Base-by-base conservation (phyloP, 1,284 basidiomycete genomes). In the Flammula alnicola region DNA sequence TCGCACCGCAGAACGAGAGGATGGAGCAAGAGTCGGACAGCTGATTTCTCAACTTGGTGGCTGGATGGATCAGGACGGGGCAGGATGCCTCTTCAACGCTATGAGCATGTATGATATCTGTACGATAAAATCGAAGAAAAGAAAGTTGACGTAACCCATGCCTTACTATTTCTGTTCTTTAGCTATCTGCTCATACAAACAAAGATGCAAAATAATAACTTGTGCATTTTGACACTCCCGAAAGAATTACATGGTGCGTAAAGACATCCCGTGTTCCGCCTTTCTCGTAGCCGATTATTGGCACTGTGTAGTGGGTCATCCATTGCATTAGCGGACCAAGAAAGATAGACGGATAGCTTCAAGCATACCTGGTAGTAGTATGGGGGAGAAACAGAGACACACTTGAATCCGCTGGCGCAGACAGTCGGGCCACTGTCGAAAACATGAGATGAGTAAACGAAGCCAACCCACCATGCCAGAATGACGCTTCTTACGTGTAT, bases 341-440 rank as follows among this genome's bases (percentile, higher is more conserved):
- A 22, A 4, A 6, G 14, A 11, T 7, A 35, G 4, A 14, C 14
- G 20, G 3, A 33, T 5, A 9, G 12, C n/a, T n/a, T 6, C 7
- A 22, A 6, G 50, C 68, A 44, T 56, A 76, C 79, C 70, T 81
- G 79, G 61, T 70, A 81, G 59, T 81, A 81, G 64, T 76, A 80
- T 20, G 78, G 78, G 9, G 78, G 67, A 3, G 77, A 77, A n/a
- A 81, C 71, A 22, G 75, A 69, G 37, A 64, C 64, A 62, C 79
- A 81, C 5, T 64, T 74, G 61, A 60, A 75, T 22, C 70, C 68
- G 42, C 63, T 64, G 0, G 65, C 71, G 56, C 80, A 81, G 3
- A 52, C 56, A 1, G 80, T 80, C 1, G 79, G 74, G 2, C 80
- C 80, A 27, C 70, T 74, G 51, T 66, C 78, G 6, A 45, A 6